Conservation (phyloP, 768 basidiomycete genomes). For the Krasilnikovozyma curviuscula region DNA sequence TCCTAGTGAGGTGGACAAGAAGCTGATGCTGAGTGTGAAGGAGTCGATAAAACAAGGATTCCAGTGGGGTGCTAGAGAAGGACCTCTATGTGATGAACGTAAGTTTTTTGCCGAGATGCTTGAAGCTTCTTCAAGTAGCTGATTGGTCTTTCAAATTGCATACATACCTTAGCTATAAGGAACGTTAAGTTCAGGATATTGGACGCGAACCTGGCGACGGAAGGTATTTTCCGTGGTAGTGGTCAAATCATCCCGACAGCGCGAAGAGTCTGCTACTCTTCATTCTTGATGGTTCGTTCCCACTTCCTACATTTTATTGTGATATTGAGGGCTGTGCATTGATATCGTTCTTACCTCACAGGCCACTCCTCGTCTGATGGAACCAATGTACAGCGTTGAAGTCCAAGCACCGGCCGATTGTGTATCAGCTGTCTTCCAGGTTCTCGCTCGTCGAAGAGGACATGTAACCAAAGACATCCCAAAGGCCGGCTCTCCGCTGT, state of each 20-base stretch:
- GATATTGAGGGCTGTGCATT: no score
- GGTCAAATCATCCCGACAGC: constrained; percentile 98
- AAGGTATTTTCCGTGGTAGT: constrained; percentile 93
- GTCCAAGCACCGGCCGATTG: constrained; percentile 99
- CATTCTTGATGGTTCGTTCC: constrained; percentile 89
- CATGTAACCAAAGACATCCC: constrained; percentile 97
- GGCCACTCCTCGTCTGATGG: constrained; percentile 89
- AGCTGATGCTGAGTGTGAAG: constrained; percentile 65
- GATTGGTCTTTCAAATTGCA: neutral
- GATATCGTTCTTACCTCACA: constrained; percentile 23
- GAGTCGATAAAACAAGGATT: constrained; percentile 97
- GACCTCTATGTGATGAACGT: constrained; percentile 97
- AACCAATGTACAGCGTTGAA: constrained; percentile 96
- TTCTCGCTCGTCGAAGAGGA: constrained; percentile 93
- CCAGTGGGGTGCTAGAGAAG: constrained; percentile 97
- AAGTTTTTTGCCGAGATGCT: constrained; percentile 28
- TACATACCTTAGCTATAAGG: constrained; percentile 54
- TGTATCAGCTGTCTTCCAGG: constrained; percentile 94
- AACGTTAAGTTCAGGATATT: constrained; percentile 95
- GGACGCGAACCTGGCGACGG: constrained; percentile 77
- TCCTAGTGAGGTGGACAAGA: constrained; percentile 91
- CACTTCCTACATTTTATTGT: no score
- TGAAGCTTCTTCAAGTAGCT: neutral
- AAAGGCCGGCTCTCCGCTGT: constrained; percentile 91
- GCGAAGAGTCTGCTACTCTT: constrained; percentile 96